A percentile compares a stretch with the other conserved stretches of the same genome.
Evolutionary conservation across 2,329 filamentous ascomycete species (phyloP).

Genomic region (Cadophora malorum): DNA sequence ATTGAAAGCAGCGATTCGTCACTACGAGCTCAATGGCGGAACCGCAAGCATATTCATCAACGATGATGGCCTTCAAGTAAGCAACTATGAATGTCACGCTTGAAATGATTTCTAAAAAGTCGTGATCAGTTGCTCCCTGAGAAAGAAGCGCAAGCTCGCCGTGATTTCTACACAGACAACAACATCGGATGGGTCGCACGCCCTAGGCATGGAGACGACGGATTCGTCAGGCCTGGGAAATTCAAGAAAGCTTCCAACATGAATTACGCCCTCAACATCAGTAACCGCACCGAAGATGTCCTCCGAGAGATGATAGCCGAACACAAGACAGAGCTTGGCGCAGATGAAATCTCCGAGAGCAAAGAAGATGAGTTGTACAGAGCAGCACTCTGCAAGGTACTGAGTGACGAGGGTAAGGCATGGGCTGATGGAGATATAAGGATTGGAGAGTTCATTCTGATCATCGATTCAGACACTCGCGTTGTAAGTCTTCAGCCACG

Average conservation of each 20-base stretch:
- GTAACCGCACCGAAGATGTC: background rate
- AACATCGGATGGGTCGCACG: constrained; percentile 64
- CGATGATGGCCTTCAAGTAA: constrained; percentile 68
- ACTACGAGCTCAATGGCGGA: constrained; percentile 65
- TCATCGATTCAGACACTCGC: background rate
- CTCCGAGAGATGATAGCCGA: background rate
- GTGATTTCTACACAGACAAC: constrained; percentile 63
- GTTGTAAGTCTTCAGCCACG: background rate
- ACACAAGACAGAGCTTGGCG: too few species aligned
- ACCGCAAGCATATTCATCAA: constrained; percentile 72
- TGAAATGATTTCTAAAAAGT: too few species aligned
- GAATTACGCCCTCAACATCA: background rate
- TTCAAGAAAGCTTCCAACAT: constrained; percentile 1
- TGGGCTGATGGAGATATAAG: background rate
- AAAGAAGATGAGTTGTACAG: too few species aligned
- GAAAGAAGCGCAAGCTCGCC: constrained; percentile 45
- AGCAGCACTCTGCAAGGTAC: too few species aligned
- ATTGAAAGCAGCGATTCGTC: constrained; percentile 62
- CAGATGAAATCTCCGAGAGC: too few species aligned
- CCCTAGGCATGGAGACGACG: constrained; percentile 41
- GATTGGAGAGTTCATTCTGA: background rate
- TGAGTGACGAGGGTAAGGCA: background rate
- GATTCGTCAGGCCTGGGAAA: background rate
- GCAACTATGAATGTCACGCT: constrained; percentile 23
- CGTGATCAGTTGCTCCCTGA: too few species aligned